Evolutionary conservation across 2,329 filamentous ascomycete species (phyloP).

Genomic region (Alternaria gaisen): DNA sequence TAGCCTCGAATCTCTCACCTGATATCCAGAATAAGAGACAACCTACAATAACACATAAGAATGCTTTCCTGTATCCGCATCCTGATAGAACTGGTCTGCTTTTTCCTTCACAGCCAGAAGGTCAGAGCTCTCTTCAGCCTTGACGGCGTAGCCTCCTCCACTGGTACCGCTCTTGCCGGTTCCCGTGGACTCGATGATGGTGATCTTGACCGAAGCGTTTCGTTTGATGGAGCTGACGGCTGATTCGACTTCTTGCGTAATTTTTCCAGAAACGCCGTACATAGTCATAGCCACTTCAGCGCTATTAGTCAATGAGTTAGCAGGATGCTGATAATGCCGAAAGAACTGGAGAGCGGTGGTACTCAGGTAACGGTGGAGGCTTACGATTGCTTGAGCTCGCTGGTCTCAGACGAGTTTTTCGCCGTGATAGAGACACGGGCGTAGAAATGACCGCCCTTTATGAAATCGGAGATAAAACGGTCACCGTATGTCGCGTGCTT

Average conservation of each 20-base stretch:
- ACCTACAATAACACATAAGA: not conserved
- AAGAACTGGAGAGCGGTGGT: not conserved
- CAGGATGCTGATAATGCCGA: not conserved
- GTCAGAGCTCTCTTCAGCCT: not conserved
- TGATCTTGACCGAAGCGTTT: slow-evolving; percentile 1
- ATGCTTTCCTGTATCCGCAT: not conserved
- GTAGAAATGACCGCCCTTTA: not conserved
- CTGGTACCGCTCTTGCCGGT: not conserved
- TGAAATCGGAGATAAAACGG: not conserved
- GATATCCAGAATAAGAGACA: not conserved
- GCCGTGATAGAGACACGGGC: slow-evolving; percentile 1
- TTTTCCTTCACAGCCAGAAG: not conserved
- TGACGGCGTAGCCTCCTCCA: not conserved
- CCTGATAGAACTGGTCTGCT: not conserved
- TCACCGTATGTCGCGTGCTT: not conserved
- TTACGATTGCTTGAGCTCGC: slow-evolving; percentile 1
- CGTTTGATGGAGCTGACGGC: not conserved
- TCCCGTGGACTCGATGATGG: not conserved
- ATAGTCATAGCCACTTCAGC: slow-evolving; percentile 1
- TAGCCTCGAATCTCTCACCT: not conserved
- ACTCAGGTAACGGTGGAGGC: not conserved
- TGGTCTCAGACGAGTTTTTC: slow-evolving; percentile 1
- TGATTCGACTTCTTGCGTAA: not conserved
- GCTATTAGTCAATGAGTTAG: not conserved
- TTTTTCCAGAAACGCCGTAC: not conserved